phyloP scores from a whole-genome alignment of 371 early-diverging fungal species.

The Mucor plumbeus region DNA sequence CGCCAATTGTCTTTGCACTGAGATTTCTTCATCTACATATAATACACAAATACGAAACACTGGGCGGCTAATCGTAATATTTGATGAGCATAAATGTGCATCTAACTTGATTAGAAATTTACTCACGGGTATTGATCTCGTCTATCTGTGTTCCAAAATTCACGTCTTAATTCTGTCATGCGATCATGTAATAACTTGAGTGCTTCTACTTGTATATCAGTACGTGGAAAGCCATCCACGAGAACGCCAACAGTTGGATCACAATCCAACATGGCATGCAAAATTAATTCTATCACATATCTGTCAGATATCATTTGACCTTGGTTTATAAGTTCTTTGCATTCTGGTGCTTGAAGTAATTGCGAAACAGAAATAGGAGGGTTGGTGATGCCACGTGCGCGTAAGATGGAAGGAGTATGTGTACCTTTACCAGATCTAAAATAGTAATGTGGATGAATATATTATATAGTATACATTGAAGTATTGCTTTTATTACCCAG shows the following conservation, averaged over 20 bases:
- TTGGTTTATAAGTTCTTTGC: slow-evolving; percentile 68
- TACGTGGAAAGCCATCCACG: slow-evolving; percentile 75
- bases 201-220: slow-evolving; percentile 71
- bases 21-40: slow-evolving; percentile 72
- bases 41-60: slow-evolving; percentile 71
- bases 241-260: slow-evolving; percentile 68
- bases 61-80: slow-evolving; percentile 49
- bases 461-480: background rate
- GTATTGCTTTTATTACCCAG: slow-evolving; percentile 43
- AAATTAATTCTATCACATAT: slow-evolving; percentile 62
- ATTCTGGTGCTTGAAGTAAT: slow-evolving; percentile 66
- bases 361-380: slow-evolving; percentile 69
- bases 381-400: slow-evolving; percentile 69
- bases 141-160: slow-evolving; percentile 61
- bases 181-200: slow-evolving; percentile 66
- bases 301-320: slow-evolving; percentile 73
- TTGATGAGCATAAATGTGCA: background rate
- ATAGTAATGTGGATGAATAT: background rate
- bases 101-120: background rate
- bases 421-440: slow-evolving; percentile 70
- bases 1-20: slow-evolving; percentile 63
- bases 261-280: slow-evolving; percentile 65
- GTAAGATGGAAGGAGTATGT: slow-evolving; percentile 68
- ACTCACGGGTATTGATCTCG: slow-evolving; percentile 63
- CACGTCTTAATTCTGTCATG: slow-evolving; percentile 61